These are phyloP conservation scores for Macrophomina phaseolina DNA, from an alignment of 2,329 filamentous ascomycete species.

Conservation along the genomic window DNA sequence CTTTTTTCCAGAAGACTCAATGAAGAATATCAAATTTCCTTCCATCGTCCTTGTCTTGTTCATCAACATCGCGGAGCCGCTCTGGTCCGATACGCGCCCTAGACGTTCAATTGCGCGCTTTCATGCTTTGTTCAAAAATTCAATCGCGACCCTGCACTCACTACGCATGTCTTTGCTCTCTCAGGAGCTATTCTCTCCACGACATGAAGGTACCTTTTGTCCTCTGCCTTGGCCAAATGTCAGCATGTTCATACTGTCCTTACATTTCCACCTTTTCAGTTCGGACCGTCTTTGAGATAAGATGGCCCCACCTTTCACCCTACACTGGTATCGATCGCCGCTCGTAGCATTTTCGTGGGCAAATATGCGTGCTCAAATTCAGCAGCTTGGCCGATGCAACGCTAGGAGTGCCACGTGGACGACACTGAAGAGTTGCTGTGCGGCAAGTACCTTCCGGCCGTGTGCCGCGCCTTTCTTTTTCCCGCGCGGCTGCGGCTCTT, in stretches of 20 bases:
- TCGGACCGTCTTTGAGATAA: background rate
- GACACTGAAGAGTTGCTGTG: background rate
- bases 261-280: background rate
- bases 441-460: background rate
- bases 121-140: too few species aligned
- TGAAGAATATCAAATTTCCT: too few species aligned
- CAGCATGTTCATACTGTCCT: background rate
- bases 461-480: background rate
- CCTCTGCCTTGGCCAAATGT: background rate
- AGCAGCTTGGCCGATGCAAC: background rate
- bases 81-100: too few species aligned
- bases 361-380: background rate
- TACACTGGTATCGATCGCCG: background rate
- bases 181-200: too few species aligned
- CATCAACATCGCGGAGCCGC: too few species aligned
- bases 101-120: too few species aligned
- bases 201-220: too few species aligned
- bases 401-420: background rate
- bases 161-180: too few species aligned
- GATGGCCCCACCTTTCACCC: background rate
- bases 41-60: too few species aligned
- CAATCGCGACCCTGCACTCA: too few species aligned
- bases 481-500: background rate
- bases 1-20: too few species aligned
- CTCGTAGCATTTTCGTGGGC: background rate